Conservation (phyloP, 371 early-diverging fungal genomes). For the Lichtheimia ornata region DNA sequence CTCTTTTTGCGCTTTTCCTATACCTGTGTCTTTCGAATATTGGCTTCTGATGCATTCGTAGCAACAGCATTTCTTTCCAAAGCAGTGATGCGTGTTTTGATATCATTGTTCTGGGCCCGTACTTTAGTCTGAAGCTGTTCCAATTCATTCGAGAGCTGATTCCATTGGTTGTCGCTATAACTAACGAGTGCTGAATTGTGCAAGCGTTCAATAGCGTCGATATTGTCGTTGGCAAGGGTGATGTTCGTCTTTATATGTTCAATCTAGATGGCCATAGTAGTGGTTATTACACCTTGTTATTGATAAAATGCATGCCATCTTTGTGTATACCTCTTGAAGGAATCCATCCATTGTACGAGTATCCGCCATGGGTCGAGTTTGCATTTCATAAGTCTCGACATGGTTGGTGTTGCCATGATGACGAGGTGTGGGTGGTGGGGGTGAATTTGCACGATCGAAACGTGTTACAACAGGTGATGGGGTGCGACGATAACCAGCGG, state of each 20-base stretch:
- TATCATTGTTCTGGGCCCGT: conserved; percentile 26
- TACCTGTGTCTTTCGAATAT: conserved; percentile 38
- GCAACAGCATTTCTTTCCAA: conserved; percentile 26
- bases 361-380: conserved; percentile 12
- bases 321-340: conserved; percentile 32
- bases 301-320: too few species aligned
- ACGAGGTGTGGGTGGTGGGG: conserved; percentile 15
- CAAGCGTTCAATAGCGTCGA: conserved; percentile 35
- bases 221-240: conserved; percentile 26
- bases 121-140: conserved; percentile 30
- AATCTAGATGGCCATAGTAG: conserved; percentile 24
- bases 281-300: neutral
- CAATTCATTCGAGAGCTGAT: conserved; percentile 26
- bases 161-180: conserved; percentile 41
- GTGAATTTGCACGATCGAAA: conserved; percentile 5
- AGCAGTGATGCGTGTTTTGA: conserved; percentile 38
- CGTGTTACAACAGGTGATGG: conserved; percentile 9
- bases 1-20: neutral
- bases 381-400: conserved; percentile 20
- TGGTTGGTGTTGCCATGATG: conserved; percentile 6
- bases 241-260: conserved; percentile 32
- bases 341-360: conserved; percentile 31
- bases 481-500: conserved; percentile 22
- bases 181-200: conserved; percentile 34
- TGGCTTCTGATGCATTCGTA: conserved; percentile 26